Conservation (phyloP, 2,329 filamentous ascomycete genomes). For the Neonectria magnoliae region DNA sequence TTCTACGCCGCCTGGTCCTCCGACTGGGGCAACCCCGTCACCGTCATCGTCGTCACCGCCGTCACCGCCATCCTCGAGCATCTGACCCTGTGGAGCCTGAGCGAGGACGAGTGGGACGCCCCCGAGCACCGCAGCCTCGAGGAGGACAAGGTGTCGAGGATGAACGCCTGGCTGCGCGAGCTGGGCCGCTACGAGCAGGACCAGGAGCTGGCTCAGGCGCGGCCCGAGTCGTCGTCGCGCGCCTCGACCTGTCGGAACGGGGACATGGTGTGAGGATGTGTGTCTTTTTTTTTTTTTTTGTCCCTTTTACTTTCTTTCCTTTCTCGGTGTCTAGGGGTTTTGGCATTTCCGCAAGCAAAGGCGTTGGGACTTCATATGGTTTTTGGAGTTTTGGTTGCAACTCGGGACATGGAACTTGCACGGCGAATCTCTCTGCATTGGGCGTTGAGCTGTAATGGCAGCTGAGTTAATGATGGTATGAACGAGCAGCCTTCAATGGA, state of each 20-base stretch:
- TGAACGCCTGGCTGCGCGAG: conserved; percentile 47
- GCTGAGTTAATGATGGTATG: neutral
- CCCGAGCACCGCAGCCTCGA: conserved; percentile 32
- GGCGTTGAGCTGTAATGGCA: neutral
- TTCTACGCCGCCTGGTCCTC: conserved; percentile 47
- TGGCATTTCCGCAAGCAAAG: neutral
- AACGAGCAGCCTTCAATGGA: neutral
- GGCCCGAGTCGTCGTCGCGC: conserved; percentile 15
- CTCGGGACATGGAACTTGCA: no score
- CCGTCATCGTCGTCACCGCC: conserved; percentile 43
- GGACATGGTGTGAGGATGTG: neutral
- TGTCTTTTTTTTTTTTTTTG: neutral
- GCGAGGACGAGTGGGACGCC: conserved; percentile 40
- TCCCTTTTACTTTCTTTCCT: no score
- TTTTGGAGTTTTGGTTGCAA: neutral
- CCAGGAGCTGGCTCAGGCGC: neutral
- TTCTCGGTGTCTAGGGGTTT: no score
- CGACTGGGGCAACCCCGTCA: conserved; percentile 43
- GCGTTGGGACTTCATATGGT: neutral
- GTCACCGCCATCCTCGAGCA: conserved; percentile 47
- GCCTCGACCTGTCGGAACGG: neutral
- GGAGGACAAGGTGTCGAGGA: conserved; percentile 44
- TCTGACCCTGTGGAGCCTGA: conserved; percentile 47
- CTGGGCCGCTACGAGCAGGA: conserved; percentile 28
- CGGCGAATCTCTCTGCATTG: neutral